Evolutionary conservation across 306 rosid species (phyloP), one percentile per base, ranked within the genome.

Genomic region (Quercus gilva): DNA sequence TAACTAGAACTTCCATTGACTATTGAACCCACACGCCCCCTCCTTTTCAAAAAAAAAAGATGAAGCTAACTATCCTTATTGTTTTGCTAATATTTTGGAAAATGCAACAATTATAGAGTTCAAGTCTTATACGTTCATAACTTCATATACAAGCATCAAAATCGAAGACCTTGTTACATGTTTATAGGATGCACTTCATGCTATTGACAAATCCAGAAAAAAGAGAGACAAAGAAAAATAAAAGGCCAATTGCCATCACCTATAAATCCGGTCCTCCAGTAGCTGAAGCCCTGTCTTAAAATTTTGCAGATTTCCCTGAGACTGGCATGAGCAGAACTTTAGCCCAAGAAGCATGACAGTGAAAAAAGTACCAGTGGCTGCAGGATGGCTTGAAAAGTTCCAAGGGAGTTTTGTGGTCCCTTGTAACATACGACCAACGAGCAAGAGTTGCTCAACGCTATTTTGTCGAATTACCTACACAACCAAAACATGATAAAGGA

Each of bases 311-410:
- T 92, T 90, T 10, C 96, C 91, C 79, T 95, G 99, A 75, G 84
- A 91, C 89, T 90, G 97, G 90, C 96, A 92, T 56, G 97, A 91
- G 88, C 98, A 95, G 84, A 89, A 95, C 88, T 95, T 93, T 72
- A 95, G 97, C 74, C 99, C 99, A 68, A 95, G 96, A 86, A 91
- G 98, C 97, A 95, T 91, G 58, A 95, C 85, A 75, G 98, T 95
- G 82, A 95, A 95, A 82, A 95, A 92, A 69, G 98, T 89, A 77
- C 99, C 99, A 64, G 94, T 85, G 35, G 99, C 99, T 31, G 98
- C 99, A 83, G 99, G 99, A 79, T 95, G 99, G 80, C 18, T 94
- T 45, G 99, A 89, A 87, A 95, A 93, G 76, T 84, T 93, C 95
- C 93, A 93, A 31, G 97, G 95, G 75, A 87, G 87, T 86, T 90